Conservation (phyloP, 169 alveolate genomes). For the Plasmodium vinckei region DNA sequence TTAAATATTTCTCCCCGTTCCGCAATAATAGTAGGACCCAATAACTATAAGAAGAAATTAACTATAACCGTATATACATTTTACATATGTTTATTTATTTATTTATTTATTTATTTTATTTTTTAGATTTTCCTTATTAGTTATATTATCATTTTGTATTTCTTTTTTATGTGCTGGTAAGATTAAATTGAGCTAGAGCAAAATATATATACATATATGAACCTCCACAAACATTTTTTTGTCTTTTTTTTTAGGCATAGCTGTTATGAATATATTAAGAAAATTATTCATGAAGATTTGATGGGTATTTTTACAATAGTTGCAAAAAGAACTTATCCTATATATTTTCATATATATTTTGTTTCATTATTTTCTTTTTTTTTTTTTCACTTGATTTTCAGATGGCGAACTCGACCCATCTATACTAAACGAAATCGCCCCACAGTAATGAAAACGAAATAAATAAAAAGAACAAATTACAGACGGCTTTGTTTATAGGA, state of each 20-base stretch:
- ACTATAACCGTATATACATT: not conserved
- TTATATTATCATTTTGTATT: slow-evolving; percentile 12
- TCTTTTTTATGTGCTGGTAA: slow-evolving; percentile 65
- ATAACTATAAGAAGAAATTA: not conserved
- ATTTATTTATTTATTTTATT: not conserved
- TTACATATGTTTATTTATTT: not conserved
- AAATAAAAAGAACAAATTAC: too few relatives aligned
- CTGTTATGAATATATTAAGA: slow-evolving; percentile 6
- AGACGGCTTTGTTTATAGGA: too few relatives aligned
- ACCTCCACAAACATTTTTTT: not conserved
- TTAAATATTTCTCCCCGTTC: not conserved
- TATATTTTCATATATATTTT: not conserved
- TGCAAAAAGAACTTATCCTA: not conserved
- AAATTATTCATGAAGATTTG: slow-evolving; percentile 12
- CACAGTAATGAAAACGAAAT: slow-evolving; percentile 46
- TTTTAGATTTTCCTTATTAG: slow-evolving; percentile 27
- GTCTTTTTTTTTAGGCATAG: slow-evolving; percentile 3
- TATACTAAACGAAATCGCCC: slow-evolving; percentile 46
- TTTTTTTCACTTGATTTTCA: not conserved
- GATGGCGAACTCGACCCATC: slow-evolving; percentile 65
- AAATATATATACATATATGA: not conserved
- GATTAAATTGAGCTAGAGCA: not conserved
- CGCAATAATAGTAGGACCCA: slow-evolving; percentile 13
- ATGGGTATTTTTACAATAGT: not conserved
- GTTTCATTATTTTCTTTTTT: not conserved